Evolutionary conservation across 345 rosid genomes (phyloP), one percentile per base, ranked within the genome.

Genomic region (Salix dunnii): DNA sequence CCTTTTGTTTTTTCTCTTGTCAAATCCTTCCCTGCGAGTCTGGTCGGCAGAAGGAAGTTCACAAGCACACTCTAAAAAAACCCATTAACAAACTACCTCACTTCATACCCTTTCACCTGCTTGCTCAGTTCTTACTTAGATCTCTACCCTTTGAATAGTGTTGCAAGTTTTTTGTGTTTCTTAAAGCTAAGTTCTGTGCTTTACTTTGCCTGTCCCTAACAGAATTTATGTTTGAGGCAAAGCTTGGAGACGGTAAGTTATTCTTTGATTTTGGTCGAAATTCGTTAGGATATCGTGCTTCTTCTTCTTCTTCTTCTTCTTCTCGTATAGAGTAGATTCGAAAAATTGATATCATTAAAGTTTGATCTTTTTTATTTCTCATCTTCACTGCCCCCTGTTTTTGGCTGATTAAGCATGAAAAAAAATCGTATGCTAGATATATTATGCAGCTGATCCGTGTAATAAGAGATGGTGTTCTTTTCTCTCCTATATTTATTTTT

Each of bases 31-130:
- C 33, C 40, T 35, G 28, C n/a, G 30, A 67, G 63, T 75, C 35
- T 75, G 71, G 78, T 67, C 78, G 72, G 78, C 71, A 46, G 38
- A 25, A 21, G 53, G 27, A 9, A 66, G 31, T n/a, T 58, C 62
- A 58, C 27, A 21, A 42, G 55, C 46, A 68, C 71, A 23, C 71
- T 36, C 27, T 21, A 9, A n/a, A 21, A 35, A 42, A 17, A 18
- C 70, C 46, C 38, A 67, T 67, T 40, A 25, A 68, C 4, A 21
- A 68, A 21, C 49, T 38, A 23, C 18, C 46, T 65, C 35, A 16
- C 51, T 23, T 3, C 68, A 72, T 28, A n/a, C 33, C 23, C 3
- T 16, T 7, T 12, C 31, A 25, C 20, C 33, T 28, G 11, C 62
- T 65, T 3, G 9, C 65, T 43, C 62, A n/a, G 12, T 3, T 58